Conservation (phyloP, 306 rosid species). For the Cicer pinnatifidum region DNA sequence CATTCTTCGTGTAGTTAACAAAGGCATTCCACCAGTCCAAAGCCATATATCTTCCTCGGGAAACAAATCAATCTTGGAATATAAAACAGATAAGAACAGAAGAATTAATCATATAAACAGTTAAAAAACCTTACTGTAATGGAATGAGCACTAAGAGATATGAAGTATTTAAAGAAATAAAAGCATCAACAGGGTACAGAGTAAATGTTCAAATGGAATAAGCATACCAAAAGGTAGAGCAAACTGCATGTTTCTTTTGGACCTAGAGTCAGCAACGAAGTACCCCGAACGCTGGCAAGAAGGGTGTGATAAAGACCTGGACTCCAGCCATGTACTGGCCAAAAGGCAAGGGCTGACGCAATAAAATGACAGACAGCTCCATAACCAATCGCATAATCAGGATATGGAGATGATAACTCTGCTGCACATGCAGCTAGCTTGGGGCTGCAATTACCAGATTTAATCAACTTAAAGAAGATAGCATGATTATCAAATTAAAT, state of each 20-base stretch:
- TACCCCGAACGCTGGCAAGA: constrained; percentile 72
- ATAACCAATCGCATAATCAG: constrained; percentile 86
- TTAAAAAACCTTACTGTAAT: constrained; percentile 33
- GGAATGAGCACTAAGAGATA: not conserved
- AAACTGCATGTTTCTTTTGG: constrained; percentile 98
- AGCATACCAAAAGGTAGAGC: constrained; percentile 85
- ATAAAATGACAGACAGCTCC: constrained; percentile 94
- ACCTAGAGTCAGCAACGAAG: constrained; percentile 82
- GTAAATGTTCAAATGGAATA: constrained; percentile 35
- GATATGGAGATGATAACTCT: constrained; percentile 77
- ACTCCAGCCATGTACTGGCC: constrained; percentile 97
- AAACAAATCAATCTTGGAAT: constrained; percentile 84
- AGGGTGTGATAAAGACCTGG: constrained; percentile 91
- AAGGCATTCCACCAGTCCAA: constrained; percentile 91
- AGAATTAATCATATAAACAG: constrained; percentile 39
- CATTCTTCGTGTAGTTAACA: constrained; percentile 82
- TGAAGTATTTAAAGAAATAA: constrained; percentile 22
- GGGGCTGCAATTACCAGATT: constrained; percentile 69
- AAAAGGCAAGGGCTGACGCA: constrained; percentile 87
- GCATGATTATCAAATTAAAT: constrained; percentile 27
- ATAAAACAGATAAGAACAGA: constrained; percentile 32
- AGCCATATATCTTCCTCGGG: constrained; percentile 93
- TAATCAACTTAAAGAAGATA: constrained; percentile 45
- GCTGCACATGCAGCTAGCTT: constrained; percentile 91
- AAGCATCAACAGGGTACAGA: constrained; percentile 1